A percentile compares a stretch with the other conserved stretches of the same genome.
Conservation (phyloP, 139 green algal species). For the Monoraphidium neglectum region DNA sequence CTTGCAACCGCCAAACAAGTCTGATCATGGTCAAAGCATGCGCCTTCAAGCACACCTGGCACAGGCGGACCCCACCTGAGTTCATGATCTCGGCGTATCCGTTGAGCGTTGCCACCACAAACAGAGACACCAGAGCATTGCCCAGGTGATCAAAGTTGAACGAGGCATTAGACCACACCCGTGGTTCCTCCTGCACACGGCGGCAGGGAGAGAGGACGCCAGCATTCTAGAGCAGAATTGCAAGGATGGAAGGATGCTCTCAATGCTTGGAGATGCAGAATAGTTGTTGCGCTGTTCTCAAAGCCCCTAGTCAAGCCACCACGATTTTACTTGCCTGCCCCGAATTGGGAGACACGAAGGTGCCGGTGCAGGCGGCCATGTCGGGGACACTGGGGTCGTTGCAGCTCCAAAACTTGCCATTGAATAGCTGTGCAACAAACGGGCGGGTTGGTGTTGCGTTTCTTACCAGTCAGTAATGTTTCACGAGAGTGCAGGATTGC, state of each 20-base stretch:
- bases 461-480: too few species aligned
- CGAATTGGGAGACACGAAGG: constrained; percentile 45
- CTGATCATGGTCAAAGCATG: neutral
- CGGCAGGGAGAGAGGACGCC: neutral
- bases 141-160: constrained; percentile 86
- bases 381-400: constrained; percentile 64
- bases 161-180: constrained; percentile 53
- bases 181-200: constrained; percentile 15
- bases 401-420: constrained; percentile 57
- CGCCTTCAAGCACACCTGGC: too few species aligned
- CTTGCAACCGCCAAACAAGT: too few species aligned
- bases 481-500: neutral
- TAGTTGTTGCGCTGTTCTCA: too few species aligned
- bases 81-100: constrained; percentile 66
- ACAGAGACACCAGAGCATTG: constrained; percentile 67
- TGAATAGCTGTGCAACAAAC: constrained; percentile 15
- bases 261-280: too few species aligned
- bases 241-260: too few species aligned
- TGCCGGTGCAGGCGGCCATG: constrained; percentile 53
- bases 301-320: too few species aligned
- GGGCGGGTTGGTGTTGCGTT: neutral
- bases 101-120: constrained; percentile 79
- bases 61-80: too few species aligned
- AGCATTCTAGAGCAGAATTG: neutral
- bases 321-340: too few species aligned